Evolutionary conservation across 139 green algal species (phyloP).

Genomic region (Asterochloris sp.): DNA sequence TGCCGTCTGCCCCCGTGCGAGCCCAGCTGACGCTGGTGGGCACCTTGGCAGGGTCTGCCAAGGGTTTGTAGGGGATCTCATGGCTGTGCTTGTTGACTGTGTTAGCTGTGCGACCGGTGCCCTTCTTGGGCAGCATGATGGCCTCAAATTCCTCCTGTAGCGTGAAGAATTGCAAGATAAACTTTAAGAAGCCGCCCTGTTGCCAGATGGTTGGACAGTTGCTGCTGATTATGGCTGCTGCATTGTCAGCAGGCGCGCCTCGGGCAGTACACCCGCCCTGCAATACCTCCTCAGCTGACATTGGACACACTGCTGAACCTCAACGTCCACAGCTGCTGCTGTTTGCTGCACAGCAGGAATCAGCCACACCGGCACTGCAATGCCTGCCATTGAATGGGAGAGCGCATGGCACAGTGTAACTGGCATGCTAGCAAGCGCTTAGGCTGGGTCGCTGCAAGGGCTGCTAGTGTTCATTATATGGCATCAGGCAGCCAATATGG

Average conservation of each 20-base stretch:
- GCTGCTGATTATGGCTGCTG: background rate
- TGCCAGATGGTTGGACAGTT: background rate
- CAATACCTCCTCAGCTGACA: background rate
- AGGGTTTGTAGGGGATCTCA: slow-evolving; percentile 27
- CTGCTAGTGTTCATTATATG: too few species aligned
- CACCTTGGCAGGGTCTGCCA: slow-evolving; percentile 6
- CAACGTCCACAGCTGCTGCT: too few species aligned
- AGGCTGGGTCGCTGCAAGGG: too few species aligned
- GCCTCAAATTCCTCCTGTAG: slow-evolving; percentile 42
- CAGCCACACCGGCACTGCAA: too few species aligned
- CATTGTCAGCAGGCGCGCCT: too few species aligned
- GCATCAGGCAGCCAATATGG: too few species aligned
- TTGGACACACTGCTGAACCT: background rate
- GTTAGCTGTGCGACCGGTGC: background rate
- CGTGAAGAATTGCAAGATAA: background rate
- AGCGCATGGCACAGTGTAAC: too few species aligned
- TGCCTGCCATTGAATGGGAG: too few species aligned
- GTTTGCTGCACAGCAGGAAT: too few species aligned
- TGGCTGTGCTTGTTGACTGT: slow-evolving; percentile 2
- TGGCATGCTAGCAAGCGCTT: too few species aligned
- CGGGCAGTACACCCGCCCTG: background rate
- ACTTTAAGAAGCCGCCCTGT: background rate
- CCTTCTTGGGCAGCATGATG: slow-evolving; percentile 37
- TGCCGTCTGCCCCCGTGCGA: slow-evolving; percentile 46
- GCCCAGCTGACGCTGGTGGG: slow-evolving; percentile 57